Base-by-base conservation (phyloP, 2,329 filamentous ascomycete species). In the Plectosphaerella cucumerina region DNA sequence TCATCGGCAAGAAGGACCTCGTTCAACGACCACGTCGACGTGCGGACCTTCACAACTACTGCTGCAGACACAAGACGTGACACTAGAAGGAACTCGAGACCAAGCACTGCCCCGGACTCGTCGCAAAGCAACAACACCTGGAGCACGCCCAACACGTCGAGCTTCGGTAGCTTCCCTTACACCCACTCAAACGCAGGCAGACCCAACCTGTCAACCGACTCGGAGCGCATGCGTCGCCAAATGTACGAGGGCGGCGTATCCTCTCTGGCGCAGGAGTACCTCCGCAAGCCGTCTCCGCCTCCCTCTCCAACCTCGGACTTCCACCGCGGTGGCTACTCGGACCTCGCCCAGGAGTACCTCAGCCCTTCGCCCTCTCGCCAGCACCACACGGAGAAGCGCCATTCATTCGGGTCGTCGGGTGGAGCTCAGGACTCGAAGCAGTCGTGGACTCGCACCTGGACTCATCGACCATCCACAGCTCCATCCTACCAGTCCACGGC, bases 191-290 rank as follows among this genome's bases (percentile, higher is more conserved):
- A 11, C 26, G 8, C 26, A n/a, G 4, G 26, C 26, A 10, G 26
- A 8, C 26, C 26, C 26, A 42, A 42, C 17, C n/a, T 3, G 37
- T 17, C 12, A 35, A 8, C 12, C 9, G 47, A 48, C 12, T 20
- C 35, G 14, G 47, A 43, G 31, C 47, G n/a, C 23, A 12, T 43
- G 14, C 47, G 47, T 48, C 47, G 37, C 15, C 47, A 43, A 22
- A 42, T 34, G 37, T 43, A 48, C 15, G 47, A 48, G 35, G 22
- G 22, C 9, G 23, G 34, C 22, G 37, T 26, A 8, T 23, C 37
- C 17, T 6, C 6, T 10, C 22, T 31, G 5, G 47, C 47, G 15
- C 37, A 39, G 21, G 20, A 41, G 15, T 41, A 31, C 8, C 47
- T 44, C 8, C 21, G 12, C 5, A 44, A 44, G 42, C 3, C 42